Base-by-base conservation (phyloP, 345 rosid genomes). In the Corchorus olitorius region DNA sequence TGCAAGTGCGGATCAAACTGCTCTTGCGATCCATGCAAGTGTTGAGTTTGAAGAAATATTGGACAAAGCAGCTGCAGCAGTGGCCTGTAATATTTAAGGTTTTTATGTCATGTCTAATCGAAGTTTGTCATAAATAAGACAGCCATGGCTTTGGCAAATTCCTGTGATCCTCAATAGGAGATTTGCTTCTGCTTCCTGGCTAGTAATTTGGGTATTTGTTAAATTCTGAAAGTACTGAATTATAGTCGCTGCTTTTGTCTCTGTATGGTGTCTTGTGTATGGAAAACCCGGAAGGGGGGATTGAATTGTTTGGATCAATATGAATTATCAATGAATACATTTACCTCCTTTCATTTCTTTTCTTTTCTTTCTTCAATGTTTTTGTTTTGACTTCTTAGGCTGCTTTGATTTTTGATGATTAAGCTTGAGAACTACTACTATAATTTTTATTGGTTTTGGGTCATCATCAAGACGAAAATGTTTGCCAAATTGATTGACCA, bases 1-100 rank as follows among this genome's bases (percentile, higher is more conserved):
- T 93, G 98, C 84, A 90, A 84, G 81, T 93, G 98, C 34, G 97
- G 94, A 79, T 78, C 91, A 50, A 89, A 48, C 94, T 91, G 97
- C 85, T 62, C 54, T 43, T 93, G 97, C 59, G 85, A 86, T 54
- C 80, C 80, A 41, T 88, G 86, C 81, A 76, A 14, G 46, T 93
- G 98, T 80, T 70, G 27, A 50, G 45, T 39, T 6, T 74, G 80
- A 81, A 49, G 68, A 39, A 58, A 53, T 1, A 43, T 17, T 11
- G 19, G 33, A 27, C 10, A 34, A 59, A 81, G 58, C 27, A 27
- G 27, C 27, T 27, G 79, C 74, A 73, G 83, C 77, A 43, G 22
- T 27, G 33, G 33, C 39, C 10, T 9, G 61, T 17, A 15, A 14
- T 39, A 19, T 9, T 27, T 72, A 53, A 39, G 33, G 43, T 14